Evolutionary conservation across 2,329 filamentous ascomycete genomes (phyloP).

Genomic region (Beauveria brongniartii): DNA sequence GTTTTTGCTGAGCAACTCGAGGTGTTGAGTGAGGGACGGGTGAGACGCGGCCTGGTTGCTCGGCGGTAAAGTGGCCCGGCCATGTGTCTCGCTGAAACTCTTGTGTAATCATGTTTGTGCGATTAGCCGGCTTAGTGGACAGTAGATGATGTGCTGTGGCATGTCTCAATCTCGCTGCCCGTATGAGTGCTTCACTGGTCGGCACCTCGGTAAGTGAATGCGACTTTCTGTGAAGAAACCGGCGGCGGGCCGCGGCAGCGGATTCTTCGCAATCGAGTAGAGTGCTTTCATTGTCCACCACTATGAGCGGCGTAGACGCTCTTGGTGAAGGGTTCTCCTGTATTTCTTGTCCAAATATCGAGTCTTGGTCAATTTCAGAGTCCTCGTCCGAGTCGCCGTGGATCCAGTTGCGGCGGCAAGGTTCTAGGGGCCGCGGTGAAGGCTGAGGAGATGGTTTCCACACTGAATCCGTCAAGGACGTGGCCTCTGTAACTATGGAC

Average conservation of each 20-base stretch:
- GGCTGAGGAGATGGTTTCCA: constrained; percentile 21
- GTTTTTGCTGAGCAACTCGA: constrained; percentile 4
- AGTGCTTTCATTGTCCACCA: constrained; percentile 9
- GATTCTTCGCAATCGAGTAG: neutral
- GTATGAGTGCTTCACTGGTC: neutral
- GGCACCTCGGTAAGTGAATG: constrained; percentile 16
- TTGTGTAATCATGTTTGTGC: neutral
- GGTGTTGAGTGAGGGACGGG: neutral
- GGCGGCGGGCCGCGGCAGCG: neutral
- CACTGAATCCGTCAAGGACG: constrained; percentile 26
- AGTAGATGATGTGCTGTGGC: too few relatives aligned
- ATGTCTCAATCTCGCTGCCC: neutral
- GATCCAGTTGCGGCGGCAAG: constrained; percentile 28
- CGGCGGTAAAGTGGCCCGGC: neutral
- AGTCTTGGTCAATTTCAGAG: constrained; percentile 14
- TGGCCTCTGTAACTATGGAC: constrained; percentile 28
- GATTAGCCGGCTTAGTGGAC: neutral
- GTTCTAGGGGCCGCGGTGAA: constrained; percentile 14
- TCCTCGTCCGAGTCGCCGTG: constrained; percentile 29
- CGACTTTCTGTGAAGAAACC: constrained; percentile 16
- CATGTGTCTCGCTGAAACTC: constrained; percentile 1
- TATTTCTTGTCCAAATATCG: constrained; percentile 9
- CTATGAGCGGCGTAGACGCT: constrained; percentile 20
- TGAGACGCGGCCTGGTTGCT: neutral
- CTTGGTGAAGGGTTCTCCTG: constrained; percentile 20